Base-by-base conservation (phyloP, 208 protist species). In the Vickermania spadyakhi region DNA sequence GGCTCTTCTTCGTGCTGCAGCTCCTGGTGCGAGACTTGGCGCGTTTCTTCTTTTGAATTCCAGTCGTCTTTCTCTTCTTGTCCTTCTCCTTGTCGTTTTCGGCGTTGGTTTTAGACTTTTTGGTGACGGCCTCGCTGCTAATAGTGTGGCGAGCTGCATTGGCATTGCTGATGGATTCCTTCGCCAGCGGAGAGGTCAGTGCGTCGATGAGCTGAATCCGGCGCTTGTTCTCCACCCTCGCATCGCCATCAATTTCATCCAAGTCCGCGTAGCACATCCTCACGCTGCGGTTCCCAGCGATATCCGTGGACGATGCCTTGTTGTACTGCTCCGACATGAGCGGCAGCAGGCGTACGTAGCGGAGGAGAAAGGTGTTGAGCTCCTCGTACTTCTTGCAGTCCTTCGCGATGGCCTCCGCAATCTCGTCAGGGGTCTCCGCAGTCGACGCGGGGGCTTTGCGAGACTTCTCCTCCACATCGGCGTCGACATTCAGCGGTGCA, bases 251-350 rank as follows among this genome's bases (percentile, higher is more conserved):
- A 1, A 69, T 65, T 18, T 70, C 60, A 31, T 89, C 80, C n/a
- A 93, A 66, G 68, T 86, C 81, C 58, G 86, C 65, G 45, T 82
- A 82, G 69, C 79, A 82, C 49, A 82, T 61, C 49, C 61, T 58
- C 14, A 28, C 52, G 28, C 56, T 54, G 31, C 61, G 66, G 23
- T 23, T 77, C 21, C 50, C 49, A 31, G 30, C 21, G 42, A 69
- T 66, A 4, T 72, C 31, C 30, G 64, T 52, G 29, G 58, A 29
- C 36, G 77, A 31, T 45, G 66, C 64, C 56, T 79, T 83, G 68
- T 88, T 78, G 62, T 82, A 88, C 60, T 93, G 77, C 23, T 81
- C 76, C 7, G 75, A 74, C 0, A 93, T 79, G 31, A 60, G 60
- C n/a, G 75, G 65, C 7, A 93, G 66, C 13, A 93, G 63, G 21